Base-by-base conservation (phyloP, 306 rosid genomes). In the Malus sieversii region DNA sequence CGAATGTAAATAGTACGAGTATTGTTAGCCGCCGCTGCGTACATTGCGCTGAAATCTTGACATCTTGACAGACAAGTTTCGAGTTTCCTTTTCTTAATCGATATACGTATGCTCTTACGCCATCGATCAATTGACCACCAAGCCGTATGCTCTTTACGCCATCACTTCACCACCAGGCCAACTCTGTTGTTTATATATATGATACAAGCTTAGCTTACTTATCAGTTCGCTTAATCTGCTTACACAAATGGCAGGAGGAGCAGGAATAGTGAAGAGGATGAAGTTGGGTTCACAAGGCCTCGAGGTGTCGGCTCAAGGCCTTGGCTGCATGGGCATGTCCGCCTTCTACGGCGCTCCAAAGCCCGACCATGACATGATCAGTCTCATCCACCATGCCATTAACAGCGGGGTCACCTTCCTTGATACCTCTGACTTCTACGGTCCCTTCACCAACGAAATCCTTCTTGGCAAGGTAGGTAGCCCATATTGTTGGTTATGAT, bases 311-410 rank as follows among this genome's bases (percentile, higher is more conserved):
- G 53, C 68, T 1, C 88, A 87, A 33, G 94, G 91, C 60, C 88
- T 84, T 4, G 91, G 94, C 0, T 90, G 96, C 67, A 82, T 87
- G 93, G 75, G 84, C 7, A 90, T 92, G 97, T 85, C 96, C 2
- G 74, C 78, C 33, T 70, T 9, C 85, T 90, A 90, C 45, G 87
- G 88, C 18, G 78, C 90, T 60, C 83, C 86, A 0, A 88, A 88
- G 70, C 88, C 97, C 1, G 84, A 88, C 4, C 7, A 83, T 0
- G 90, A 89, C 42, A 89, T 89, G 97, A 83, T 89, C 27, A 51
- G 58, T 2, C 89, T 91, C 53, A 87, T 89, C 61, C 90, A 79
- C 82, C 89, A 81, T 4, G 92, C 93, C 57, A 10, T 88, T 2
- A 9, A 82, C 58, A 8, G 18, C 13, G 93, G 88, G 8, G 85